Percentiles rank a stretch among this genome's conserved stretches.
phyloP scores from a whole-genome alignment of 2,329 filamentous ascomycete species.

The Fusarium subtropicale region DNA sequence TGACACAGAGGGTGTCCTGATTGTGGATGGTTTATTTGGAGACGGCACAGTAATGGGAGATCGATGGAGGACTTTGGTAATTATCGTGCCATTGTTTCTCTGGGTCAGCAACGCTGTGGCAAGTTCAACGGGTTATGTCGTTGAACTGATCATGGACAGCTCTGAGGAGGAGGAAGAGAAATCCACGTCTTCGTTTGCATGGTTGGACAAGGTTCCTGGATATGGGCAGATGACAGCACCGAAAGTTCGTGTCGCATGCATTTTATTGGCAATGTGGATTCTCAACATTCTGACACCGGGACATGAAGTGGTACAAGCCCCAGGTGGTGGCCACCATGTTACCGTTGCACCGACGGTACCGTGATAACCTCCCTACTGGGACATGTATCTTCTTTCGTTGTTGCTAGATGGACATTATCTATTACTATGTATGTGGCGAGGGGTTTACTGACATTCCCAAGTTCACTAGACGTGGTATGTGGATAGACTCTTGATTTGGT shows the following conservation, averaged over 20 bases:
- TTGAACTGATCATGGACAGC: neutral
- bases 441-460: no score
- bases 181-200: neutral
- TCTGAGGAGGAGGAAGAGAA: neutral
- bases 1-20: conserved; percentile 64
- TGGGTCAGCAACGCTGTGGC: conserved; percentile 42
- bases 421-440: no score
- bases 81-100: conserved; percentile 44
- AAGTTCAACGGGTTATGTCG: conserved; percentile 29
- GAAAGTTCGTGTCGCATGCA: neutral
- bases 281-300: neutral
- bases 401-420: no score
- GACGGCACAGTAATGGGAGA: conserved; percentile 38
- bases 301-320: neutral
- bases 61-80: conserved; percentile 40
- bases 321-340: neutral
- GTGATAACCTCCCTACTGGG: neutral
- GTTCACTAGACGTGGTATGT: no score
- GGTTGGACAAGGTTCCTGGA: fast-evolving
- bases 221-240: neutral
- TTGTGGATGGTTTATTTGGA: conserved; percentile 37
- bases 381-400: no score
- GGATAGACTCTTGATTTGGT: no score
- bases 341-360: neutral
- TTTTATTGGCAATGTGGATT: neutral